Conservation (phyloP, 2,329 filamentous ascomycete genomes). For the Talaromyces islandicus region DNA sequence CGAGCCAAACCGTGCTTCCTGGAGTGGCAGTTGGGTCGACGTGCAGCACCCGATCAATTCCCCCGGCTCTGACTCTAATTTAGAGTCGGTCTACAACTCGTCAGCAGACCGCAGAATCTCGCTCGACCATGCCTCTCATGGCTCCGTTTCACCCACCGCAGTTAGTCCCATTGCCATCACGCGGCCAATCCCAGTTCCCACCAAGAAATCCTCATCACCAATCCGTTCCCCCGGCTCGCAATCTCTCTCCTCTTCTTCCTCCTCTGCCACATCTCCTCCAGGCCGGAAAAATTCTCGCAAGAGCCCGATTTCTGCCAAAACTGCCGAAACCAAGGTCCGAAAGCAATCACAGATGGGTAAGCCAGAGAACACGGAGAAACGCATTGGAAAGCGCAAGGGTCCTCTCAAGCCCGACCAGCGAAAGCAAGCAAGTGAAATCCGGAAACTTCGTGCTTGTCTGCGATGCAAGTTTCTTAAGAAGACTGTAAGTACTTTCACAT, state of each 20-base stretch:
- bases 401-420: slow-evolving; percentile 88
- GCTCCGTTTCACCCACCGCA: slow-evolving; percentile 38
- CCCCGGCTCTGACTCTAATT: slow-evolving; percentile 69
- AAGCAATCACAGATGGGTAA: slow-evolving; percentile 67
- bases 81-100: slow-evolving; percentile 49
- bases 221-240: slow-evolving; percentile 57
- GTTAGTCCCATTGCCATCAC: slow-evolving; percentile 65
- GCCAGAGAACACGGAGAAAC: slow-evolving; percentile 83
- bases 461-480: slow-evolving; percentile 99
- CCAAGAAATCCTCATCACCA: slow-evolving; percentile 46
- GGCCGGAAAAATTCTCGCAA: slow-evolving; percentile 64
- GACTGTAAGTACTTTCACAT: slow-evolving; percentile 46
- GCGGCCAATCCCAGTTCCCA: slow-evolving; percentile 55
- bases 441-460: slow-evolving; percentile 87
- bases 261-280: slow-evolving; percentile 58
- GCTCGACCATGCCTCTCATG: slow-evolving; percentile 37
- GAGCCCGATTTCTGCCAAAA: slow-evolving; percentile 72
- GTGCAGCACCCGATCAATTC: slow-evolving; percentile 76
- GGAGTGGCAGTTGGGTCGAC: slow-evolving; percentile 74
- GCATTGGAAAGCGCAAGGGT: slow-evolving; percentile 82
- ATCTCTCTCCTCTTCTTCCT: slow-evolving; percentile 53
- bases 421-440: slow-evolving; percentile 93
- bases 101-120: slow-evolving; percentile 34
- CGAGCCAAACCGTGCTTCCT: slow-evolving; percentile 57
- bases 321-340: slow-evolving; percentile 76